Evolutionary conservation across 208 protist species (phyloP).

Genomic region (Borovskyia barvae): DNA sequence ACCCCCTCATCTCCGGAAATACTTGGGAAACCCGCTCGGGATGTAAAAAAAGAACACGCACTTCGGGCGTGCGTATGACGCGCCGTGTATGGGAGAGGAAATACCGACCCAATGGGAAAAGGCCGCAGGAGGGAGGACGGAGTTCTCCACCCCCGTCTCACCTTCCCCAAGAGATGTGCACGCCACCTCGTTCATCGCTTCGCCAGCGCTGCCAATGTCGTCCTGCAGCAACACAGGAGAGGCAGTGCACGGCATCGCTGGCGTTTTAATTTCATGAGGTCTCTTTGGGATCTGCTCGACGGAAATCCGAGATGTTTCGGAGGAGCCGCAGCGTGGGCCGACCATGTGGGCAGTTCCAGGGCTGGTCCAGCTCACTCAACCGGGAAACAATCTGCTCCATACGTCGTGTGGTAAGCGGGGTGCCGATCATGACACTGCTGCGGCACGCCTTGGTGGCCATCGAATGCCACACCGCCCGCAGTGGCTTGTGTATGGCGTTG

Average conservation of each 20-base stretch:
- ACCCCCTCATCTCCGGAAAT: too few species aligned
- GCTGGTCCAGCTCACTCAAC: conserved; percentile 80
- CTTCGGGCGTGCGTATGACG: too few species aligned
- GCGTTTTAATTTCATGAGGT: background rate
- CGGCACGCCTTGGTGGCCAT: conserved; percentile 93
- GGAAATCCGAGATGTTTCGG: conserved; percentile 31
- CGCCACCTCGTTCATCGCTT: too few species aligned
- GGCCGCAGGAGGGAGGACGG: too few species aligned
- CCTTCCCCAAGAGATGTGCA: too few species aligned
- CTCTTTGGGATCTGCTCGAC: background rate
- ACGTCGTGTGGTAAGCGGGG: conserved; percentile 55
- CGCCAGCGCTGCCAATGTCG: too few species aligned
- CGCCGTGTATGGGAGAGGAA: too few species aligned
- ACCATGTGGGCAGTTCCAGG: conserved; percentile 96
- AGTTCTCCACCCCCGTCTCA: background rate
- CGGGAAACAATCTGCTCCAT: conserved; percentile 81
- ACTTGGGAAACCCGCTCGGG: too few species aligned
- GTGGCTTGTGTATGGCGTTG: conserved; percentile 45
- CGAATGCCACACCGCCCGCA: conserved; percentile 87
- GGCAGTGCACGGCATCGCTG: too few species aligned
- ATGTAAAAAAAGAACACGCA: too few species aligned
- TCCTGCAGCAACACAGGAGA: too few species aligned
- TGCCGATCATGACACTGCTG: conserved; percentile 94
- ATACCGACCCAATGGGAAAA: too few species aligned
- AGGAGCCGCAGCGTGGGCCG: conserved; percentile 87